Base-by-base conservation (phyloP, 2,329 filamentous ascomycete species). In the Orbilia javanica region DNA sequence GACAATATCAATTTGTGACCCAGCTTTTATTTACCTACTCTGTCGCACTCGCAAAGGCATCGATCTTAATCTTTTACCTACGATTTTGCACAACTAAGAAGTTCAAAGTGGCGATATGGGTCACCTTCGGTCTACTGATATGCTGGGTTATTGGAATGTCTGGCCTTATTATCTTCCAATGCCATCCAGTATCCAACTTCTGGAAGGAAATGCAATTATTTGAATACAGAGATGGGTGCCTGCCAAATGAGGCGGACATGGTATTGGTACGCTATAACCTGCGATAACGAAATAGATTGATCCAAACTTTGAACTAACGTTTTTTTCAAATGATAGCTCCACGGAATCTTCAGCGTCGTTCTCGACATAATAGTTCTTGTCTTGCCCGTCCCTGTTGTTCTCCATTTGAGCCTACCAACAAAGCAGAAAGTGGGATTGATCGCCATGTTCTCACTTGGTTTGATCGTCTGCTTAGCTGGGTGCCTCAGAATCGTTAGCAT, bases 1-100 rank as follows among this genome's bases (percentile, higher is more conserved):
- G 74, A 67, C 60, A 78, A 53, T 78, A 78, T 42, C 67, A 72
- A 57, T 78, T 78, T n/a, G 74, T 63, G 3, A 34, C 34, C 27
- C 74, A 78, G 25, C 44, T 78, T 20, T 44, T 78, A n/a, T 78
- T 78, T 46, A 78, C 74, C 29, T 78, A 78, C 46, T 78, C 74
- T 3, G 74, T 78, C 52, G 74, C 74, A 42, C 46, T 79, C 6
- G 67, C 75, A 11, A 79, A 79, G 36, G 55, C 62, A 7, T 79
- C 75, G 22, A 74, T 79, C 29, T 29, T 79, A 0, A 74, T 79
- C 36, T 79, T 79, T 48, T 79, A 79, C n/a, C 55, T 79, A 25
- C 69, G 75, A 8, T 78, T 78, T 34, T 78, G 74, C 67, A 78
- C 67, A 25, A 78, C 74, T 6, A 66, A 70, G 44, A 60, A 53